Base-by-base conservation (phyloP, 441 rosid genomes). In the Populus hybrid region DNA sequence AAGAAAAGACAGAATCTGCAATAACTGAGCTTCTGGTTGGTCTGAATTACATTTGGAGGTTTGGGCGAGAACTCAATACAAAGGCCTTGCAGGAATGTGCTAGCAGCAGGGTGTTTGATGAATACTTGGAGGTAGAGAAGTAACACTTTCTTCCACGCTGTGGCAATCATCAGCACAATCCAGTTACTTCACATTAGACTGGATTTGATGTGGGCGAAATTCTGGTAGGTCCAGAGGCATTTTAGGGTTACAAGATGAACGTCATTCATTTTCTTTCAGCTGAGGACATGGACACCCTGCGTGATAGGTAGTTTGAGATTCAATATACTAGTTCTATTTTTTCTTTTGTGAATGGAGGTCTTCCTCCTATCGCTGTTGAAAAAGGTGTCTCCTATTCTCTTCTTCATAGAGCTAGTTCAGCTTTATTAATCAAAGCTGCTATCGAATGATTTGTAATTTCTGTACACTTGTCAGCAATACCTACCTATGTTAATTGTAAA, bases 11-110 rank as follows among this genome's bases (percentile, higher is more conserved):
- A 0, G 99, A 96, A 87, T 94, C 96, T 50, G 84, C 89, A 71
- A 91, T 96, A 70, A 88, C 95, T 6, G 99, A 96, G 89, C 97
- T 96, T 83, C 94, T 96, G 53, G 98, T 96, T 70, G 98, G 98
- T 67, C 89, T 96, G 76, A 96, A 96, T 80, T 94, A 94, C 69
- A 84, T 94, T 24, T 96, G 97, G 94, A 89, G 99, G 83, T 82
- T 85, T 4, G 92, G 92, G 42, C 84, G 91, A 78, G 99, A 96
- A 80, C 84, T 89, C 70, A 92, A 94, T 76, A 88, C 94, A 19
- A 89, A 92, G 81, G 91, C 93, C 79, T 80, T 91, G 79, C 87
- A 87, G 80, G 98, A 89, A 82, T 90, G 96, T 79, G 84, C 88
- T 1, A 85, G 93, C 78, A 84, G 91, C 76, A 83, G 88, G 81